Percentiles rank a stretch among this genome's conserved stretches.
These are phyloP conservation scores for Saturnispora quitensis DNA, from an alignment of 805 yeast genomes.

Conservation along the genomic window DNA sequence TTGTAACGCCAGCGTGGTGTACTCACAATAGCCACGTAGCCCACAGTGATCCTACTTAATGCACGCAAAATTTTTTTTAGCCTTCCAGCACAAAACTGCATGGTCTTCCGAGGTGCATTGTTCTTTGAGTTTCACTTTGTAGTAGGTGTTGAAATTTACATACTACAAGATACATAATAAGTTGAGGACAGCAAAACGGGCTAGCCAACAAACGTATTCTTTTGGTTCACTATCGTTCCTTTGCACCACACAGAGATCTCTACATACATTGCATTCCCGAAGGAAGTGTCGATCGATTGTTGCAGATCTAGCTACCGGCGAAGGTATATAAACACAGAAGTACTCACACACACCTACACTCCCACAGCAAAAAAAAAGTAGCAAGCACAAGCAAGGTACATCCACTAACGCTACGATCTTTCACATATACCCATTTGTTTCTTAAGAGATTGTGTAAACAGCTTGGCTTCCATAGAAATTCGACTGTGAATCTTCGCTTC, in stretches of 20 bases:
- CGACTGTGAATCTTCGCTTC: no score
- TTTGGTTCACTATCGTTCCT: neutral
- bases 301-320: neutral
- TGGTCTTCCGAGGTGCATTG: neutral
- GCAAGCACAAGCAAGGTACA: no score
- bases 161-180: neutral
- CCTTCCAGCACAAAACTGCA: neutral
- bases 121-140: neutral
- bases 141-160: neutral
- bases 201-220: neutral
- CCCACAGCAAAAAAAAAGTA: neutral
- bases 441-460: no score
- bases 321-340: neutral
- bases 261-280: neutral
- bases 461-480: no score
- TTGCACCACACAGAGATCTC: neutral
- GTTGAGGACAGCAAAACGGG: neutral
- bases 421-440: no score
- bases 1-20: no score
- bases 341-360: no score
- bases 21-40: no score
- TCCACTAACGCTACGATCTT: no score
- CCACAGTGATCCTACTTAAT: neutral
- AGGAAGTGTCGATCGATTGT: neutral
- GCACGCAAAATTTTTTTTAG: neutral